Evolutionary conservation across 805 yeast species (phyloP), one percentile per base, ranked within the genome.

Genomic region (Wickerhamomyces rabaulensis): DNA sequence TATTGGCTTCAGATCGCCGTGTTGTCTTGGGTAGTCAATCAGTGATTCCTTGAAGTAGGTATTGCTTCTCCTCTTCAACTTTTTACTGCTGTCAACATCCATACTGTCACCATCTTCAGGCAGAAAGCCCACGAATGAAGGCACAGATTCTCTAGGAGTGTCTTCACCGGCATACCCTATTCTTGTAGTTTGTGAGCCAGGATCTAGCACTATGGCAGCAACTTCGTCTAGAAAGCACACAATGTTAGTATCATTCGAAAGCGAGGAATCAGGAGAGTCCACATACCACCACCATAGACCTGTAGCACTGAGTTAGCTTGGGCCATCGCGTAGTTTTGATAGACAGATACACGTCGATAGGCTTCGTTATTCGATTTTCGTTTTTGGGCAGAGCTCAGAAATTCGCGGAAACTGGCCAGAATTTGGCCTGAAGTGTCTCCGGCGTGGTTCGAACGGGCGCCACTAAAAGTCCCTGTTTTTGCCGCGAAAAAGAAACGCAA

Each of bases 81-180:
- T 46, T 31, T 41, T 43, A 6, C 51, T 54, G 19, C 44, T 50
- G 26, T 59, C 64, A 10, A 51, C 46, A 12, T 58, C 62, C 60
- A 56, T 55, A 33, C 51, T 53, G 2, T 49, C 60, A 1, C 39
- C 50, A 6, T 42, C 47, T 10, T 40, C 53, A 25, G 46, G 48
- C 46, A 55, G 56, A 26, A 52, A 25, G 9, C 82, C 85, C 58
- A 79, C 88, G 50, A 65, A 75, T 1, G 96, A 86, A 3, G 97
- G 94, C 12, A 83, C 64, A 21, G 86, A 78, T 4, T 82, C 69
- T 52, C 83, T 78, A 12, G 99, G 99, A 45, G 79, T 75, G 61
- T 91, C 97, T 47, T 89, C 92, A 10, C 98, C 98, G 3, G 97
- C 91, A 65, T 79, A 90, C 1, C 99, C 99, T 17, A 84, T 80